Conservation (phyloP, 805 yeast genomes). For the Candida ascalaphidarum region DNA sequence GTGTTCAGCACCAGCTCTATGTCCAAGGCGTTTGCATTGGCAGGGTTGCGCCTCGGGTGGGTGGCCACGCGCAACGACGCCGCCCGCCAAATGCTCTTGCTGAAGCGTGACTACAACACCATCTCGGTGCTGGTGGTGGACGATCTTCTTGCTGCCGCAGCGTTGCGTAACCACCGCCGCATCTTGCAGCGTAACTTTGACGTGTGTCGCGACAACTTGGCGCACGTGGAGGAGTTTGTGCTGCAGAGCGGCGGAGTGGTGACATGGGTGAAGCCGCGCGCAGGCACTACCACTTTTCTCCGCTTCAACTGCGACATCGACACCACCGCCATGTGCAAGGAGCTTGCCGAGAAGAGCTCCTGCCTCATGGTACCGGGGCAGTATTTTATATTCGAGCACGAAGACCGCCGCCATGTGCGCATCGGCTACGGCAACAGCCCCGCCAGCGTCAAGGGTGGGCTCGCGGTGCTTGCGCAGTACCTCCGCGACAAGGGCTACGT, state of each 20-base stretch:
- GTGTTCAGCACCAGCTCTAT: constrained; percentile 41
- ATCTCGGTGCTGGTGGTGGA: constrained; percentile 41
- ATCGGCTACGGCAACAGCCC: constrained; percentile 41
- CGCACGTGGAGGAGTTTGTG: constrained; percentile 24
- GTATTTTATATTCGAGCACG: constrained; percentile 21
- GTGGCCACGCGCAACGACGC: constrained; percentile 25
- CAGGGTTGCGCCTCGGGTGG: constrained; percentile 51
- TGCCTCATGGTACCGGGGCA: constrained; percentile 44
- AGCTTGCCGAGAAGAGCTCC: constrained; percentile 23
- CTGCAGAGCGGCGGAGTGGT: constrained; percentile 19
- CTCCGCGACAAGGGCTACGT: no score
- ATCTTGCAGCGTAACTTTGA: constrained; percentile 31
- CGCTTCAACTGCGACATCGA: constrained; percentile 19
- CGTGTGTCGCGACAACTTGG: constrained; percentile 31
- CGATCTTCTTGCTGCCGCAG: constrained; percentile 37
- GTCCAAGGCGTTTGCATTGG: constrained; percentile 47
- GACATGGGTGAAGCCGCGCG: constrained; percentile 35
- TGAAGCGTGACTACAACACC: constrained; percentile 42
- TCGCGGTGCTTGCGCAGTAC: constrained; percentile 12
- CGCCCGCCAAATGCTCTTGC: constrained; percentile 21
- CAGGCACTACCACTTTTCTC: constrained; percentile 41
- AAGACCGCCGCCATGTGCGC: constrained; percentile 31
- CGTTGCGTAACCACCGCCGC: constrained; percentile 21
- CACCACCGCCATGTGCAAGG: constrained; percentile 23
- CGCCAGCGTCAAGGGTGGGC: constrained; percentile 25